Conservation (phyloP, 352 stramenopile genomes). For the Phytopythium sindhum region DNA sequence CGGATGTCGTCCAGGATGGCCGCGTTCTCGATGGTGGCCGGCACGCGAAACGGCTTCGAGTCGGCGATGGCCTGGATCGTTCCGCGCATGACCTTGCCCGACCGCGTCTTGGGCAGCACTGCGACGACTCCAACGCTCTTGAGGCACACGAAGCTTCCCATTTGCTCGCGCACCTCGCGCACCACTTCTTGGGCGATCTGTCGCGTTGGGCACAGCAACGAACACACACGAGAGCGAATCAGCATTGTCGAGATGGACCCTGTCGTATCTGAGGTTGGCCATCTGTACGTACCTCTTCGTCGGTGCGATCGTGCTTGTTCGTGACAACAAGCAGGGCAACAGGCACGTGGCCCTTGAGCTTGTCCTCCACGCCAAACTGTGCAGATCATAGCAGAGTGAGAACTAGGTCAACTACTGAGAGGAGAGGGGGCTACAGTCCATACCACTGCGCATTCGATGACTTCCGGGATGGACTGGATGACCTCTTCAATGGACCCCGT, state of each 20-base stretch:
- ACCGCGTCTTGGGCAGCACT: conserved; percentile 94
- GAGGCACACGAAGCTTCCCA: conserved; percentile 96
- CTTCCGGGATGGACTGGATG: conserved; percentile 75
- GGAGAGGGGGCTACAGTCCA: background rate
- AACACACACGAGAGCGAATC: background rate
- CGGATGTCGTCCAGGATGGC: conserved; percentile 23
- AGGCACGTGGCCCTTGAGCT: conserved; percentile 42
- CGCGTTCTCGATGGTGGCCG: conserved; percentile 43
- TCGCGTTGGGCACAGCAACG: background rate
- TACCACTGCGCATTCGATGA: conserved; percentile 87
- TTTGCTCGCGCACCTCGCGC: conserved; percentile 85
- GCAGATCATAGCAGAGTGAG: conserved; percentile 2
- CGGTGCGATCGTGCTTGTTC: conserved; percentile 28
- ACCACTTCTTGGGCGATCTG: conserved; percentile 40
- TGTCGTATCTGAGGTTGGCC: background rate
- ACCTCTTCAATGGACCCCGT: conserved; percentile 90
- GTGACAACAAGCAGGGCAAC: conserved; percentile 45
- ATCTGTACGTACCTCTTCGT: conserved; percentile 22
- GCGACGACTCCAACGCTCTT: conserved; percentile 93
- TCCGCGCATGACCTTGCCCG: conserved; percentile 96
- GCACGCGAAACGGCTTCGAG: conserved; percentile 26
- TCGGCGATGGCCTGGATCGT: conserved; percentile 42
- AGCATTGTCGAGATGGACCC: background rate
- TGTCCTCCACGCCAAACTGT: conserved; percentile 40
- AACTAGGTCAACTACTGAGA: background rate